Evolutionary conservation across 352 stramenopile species (phyloP).

Genomic region (Phytophthora cryptogea): DNA sequence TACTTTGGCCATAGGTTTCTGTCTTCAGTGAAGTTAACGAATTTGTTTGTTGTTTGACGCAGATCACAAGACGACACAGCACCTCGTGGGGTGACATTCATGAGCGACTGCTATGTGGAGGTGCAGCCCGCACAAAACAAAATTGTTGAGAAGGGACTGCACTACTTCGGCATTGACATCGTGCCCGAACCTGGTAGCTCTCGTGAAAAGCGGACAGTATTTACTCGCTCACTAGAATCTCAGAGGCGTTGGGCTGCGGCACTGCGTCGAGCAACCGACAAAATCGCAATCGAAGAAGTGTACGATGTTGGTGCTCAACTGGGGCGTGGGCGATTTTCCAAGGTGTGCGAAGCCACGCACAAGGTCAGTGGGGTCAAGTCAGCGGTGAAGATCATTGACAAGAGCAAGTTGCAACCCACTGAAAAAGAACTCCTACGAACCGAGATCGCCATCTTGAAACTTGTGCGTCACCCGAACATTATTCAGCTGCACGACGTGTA

Average conservation of each 20-base stretch:
- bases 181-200: constrained; percentile 65
- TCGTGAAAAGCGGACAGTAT: constrained; percentile 84
- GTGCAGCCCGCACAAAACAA: constrained; percentile 46
- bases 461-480: constrained; percentile 91
- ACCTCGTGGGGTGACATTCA: constrained; percentile 76
- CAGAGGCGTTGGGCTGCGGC: constrained; percentile 77
- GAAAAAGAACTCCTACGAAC: constrained; percentile 92
- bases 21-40: constrained; percentile 1
- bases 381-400: constrained; percentile 95
- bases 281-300: constrained; percentile 88
- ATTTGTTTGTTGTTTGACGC: constrained; percentile 5
- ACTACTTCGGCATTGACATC: constrained; percentile 91
- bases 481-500: constrained; percentile 91
- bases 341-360: constrained; percentile 83
- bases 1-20: background rate
- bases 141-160: constrained; percentile 76
- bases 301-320: constrained; percentile 91
- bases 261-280: constrained; percentile 83
- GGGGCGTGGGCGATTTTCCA: constrained; percentile 88
- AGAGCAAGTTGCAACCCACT: constrained; percentile 82
- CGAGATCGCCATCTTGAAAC: constrained; percentile 94
- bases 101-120: constrained; percentile 84
- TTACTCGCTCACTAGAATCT: constrained; percentile 74
- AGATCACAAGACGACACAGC: constrained; percentile 72
- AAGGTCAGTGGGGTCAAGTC: constrained; percentile 66